Evolutionary conservation across 2,329 filamentous ascomycete species (phyloP).

Genomic region (Monosporascus sp.): DNA sequence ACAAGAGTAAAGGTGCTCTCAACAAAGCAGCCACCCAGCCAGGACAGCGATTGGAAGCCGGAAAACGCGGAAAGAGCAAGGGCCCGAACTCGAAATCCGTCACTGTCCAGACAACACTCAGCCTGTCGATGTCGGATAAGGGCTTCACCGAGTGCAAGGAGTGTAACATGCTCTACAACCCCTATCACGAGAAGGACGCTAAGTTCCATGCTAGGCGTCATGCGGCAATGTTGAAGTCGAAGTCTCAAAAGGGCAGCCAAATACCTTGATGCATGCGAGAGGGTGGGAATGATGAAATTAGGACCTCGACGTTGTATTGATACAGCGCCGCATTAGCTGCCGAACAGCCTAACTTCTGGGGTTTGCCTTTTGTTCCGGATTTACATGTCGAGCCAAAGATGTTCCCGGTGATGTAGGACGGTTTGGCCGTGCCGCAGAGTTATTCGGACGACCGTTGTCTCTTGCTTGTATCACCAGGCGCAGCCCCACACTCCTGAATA

Average conservation of each 20-base stretch:
- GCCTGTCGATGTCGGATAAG: slow-evolving; percentile 29
- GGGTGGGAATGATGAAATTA: too few species aligned
- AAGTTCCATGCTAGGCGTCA: slow-evolving; percentile 34
- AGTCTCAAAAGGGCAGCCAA: not conserved
- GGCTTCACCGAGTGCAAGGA: slow-evolving; percentile 36
- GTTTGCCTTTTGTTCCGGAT: too few species aligned
- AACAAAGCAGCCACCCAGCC: slow-evolving; percentile 4
- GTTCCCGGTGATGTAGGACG: too few species aligned
- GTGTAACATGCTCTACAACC: slow-evolving; percentile 40
- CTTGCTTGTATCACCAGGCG: too few species aligned
- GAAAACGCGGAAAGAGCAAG: slow-evolving; percentile 3
- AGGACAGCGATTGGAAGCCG: slow-evolving; percentile 4
- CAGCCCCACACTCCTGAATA: too few species aligned
- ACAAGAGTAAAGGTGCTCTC: slow-evolving; percentile 5
- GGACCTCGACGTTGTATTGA: too few species aligned
- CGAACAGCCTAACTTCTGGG: too few species aligned
- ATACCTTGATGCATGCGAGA: too few species aligned
- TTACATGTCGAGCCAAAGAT: too few species aligned
- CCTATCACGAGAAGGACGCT: slow-evolving; percentile 36
- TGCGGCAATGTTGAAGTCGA: slow-evolving; percentile 22
- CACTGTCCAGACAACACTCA: slow-evolving; percentile 36
- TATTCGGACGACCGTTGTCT: too few species aligned
- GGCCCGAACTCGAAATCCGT: slow-evolving; percentile 14
- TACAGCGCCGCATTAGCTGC: too few species aligned
- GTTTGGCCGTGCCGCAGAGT: too few species aligned